Percentiles rank a stretch among this genome's conserved stretches.
phyloP scores from a whole-genome alignment of 805 yeast species.

The Lipomyces yamadae region DNA sequence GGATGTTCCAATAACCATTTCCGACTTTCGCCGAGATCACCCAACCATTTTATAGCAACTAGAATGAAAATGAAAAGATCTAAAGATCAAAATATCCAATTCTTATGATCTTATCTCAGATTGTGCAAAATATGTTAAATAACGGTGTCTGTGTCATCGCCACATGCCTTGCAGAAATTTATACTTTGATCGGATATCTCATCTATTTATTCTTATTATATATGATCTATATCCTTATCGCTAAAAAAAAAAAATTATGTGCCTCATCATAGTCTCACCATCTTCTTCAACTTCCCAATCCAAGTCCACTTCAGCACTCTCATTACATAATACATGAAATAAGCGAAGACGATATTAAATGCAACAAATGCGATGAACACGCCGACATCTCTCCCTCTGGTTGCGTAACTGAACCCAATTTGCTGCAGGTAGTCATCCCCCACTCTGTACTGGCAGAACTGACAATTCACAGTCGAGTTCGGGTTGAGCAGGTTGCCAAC shows the following conservation, averaged over 20 bases:
- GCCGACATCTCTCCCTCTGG: conserved; percentile 64
- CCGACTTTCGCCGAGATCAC: neutral
- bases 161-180: too few species aligned
- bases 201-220: too few species aligned
- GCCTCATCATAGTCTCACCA: neutral
- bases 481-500: conserved; percentile 54
- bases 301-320: conserved; percentile 1
- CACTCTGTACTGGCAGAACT: conserved; percentile 59
- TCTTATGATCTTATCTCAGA: too few species aligned
- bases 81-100: too few species aligned
- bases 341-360: conserved; percentile 45
- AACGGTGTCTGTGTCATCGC: too few species aligned
- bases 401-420: conserved; percentile 41
- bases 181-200: too few species aligned
- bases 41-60: too few species aligned
- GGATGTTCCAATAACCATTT: neutral
- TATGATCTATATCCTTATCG: neutral
- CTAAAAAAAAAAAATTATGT: neutral
- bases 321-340: conserved; percentile 11
- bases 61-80: too few species aligned
- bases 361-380: conserved; percentile 56
- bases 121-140: too few species aligned
- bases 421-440: conserved; percentile 64
- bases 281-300: neutral
- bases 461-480: conserved; percentile 57